phyloP scores from a whole-genome alignment of 208 protist species.

The Angomonas deanei region DNA sequence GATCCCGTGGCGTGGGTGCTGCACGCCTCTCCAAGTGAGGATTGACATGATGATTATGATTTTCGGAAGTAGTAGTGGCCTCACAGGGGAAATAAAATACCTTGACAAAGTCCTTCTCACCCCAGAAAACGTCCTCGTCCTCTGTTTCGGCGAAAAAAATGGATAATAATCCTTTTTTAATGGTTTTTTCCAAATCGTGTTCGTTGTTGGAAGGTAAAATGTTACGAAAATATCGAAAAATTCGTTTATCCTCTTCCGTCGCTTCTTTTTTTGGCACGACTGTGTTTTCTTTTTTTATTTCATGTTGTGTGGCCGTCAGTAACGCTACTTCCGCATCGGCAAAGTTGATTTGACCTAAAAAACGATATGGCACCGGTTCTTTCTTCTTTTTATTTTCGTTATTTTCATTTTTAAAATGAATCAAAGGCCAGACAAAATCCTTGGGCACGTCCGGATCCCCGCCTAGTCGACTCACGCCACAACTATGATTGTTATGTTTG shows the following conservation, averaged over 20 bases:
- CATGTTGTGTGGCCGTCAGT: not conserved
- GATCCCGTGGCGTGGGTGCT: not conserved
- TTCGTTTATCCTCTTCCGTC: not conserved
- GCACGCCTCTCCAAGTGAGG: not conserved
- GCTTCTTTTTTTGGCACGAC: not conserved
- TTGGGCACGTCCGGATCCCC: not conserved
- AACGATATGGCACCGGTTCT: not conserved
- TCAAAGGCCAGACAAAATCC: not conserved
- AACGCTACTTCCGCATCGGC: not conserved
- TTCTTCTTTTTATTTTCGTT: not conserved
- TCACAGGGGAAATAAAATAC: not conserved
- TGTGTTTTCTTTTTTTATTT: conserved; percentile 5
- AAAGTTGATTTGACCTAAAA: not conserved
- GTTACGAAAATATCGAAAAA: not conserved
- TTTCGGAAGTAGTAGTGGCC: not conserved
- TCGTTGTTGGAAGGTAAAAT: not conserved
- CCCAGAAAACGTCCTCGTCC: not conserved
- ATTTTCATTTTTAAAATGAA: not conserved
- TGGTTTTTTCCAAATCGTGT: not conserved
- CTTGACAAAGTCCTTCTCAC: not conserved
- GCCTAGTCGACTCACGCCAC: not conserved
- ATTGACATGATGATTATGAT: not conserved
- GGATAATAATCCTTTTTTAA: conserved; percentile 1
- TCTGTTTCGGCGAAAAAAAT: conserved; percentile 5
- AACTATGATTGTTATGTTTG: not conserved